These are phyloP conservation scores for Stevia rebaudiana DNA, from an alignment of 140 eudicot genomes.

Conservation along the genomic window DNA sequence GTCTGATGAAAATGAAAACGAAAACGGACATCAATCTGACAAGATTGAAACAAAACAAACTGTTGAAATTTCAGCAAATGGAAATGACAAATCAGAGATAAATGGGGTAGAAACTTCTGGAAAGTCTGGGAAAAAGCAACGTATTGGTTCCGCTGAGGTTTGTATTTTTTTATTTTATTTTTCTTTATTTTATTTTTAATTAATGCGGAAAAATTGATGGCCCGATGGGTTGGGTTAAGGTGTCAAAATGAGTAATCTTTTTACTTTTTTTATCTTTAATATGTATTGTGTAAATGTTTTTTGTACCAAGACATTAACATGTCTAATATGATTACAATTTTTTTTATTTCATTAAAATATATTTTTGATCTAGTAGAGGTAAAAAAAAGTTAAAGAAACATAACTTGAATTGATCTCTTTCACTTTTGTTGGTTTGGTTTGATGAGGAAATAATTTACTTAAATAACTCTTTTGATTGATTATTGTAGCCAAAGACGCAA, in stretches of 20 bases:
- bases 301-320: too few relatives aligned
- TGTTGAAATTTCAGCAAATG: conserved; percentile 11
- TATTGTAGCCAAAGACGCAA: conserved; percentile 59
- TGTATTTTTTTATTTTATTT: background rate
- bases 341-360: too few relatives aligned
- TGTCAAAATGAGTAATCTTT: too few relatives aligned
- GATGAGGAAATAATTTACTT: background rate
- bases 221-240: too few relatives aligned
- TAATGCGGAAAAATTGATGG: background rate
- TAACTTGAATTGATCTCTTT: background rate
- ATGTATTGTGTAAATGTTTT: too few relatives aligned
- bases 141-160: conserved; percentile 64
- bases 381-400: background rate
- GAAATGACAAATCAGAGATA: conserved; percentile 15
- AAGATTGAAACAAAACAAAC: conserved; percentile 27
- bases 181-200: background rate
- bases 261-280: too few relatives aligned
- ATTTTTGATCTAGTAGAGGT: too few relatives aligned
- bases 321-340: too few relatives aligned
- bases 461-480: background rate
- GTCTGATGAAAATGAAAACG: conserved; percentile 52
- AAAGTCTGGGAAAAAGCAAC: conserved; percentile 36
- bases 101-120: conserved; percentile 32
- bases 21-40: conserved; percentile 26
- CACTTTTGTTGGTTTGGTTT: background rate